A percentile compares a stretch with the other conserved stretches of the same genome.
phyloP scores from a whole-genome alignment of 129 eudicot genomes.

The Artemisia argyi region DNA sequence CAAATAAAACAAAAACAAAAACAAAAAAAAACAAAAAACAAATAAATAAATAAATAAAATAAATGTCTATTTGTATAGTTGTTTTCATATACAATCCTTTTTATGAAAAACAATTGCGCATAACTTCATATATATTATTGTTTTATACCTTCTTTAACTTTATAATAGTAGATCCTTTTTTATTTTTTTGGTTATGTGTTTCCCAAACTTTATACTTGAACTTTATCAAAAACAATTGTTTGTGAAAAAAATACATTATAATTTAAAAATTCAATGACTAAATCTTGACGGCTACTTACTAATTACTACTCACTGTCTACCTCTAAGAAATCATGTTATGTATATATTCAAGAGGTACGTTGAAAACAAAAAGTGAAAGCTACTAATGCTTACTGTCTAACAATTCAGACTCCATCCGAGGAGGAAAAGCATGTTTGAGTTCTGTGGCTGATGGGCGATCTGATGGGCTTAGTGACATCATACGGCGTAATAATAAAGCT shows the following conservation, averaged over 20 bases:
- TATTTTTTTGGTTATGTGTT: no score
- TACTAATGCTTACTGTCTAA: constrained; percentile 66
- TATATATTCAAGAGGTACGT: neutral
- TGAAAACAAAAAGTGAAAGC: neutral
- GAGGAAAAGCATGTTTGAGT: constrained; percentile 90
- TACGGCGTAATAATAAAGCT: constrained; percentile 62
- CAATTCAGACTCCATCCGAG: constrained; percentile 86
- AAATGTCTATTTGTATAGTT: neutral
- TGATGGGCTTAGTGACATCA: constrained; percentile 90
- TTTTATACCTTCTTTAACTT: no score
- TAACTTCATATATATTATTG: neutral
- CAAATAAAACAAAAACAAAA: no score
- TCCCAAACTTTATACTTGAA: no score
- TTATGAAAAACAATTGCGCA: neutral
- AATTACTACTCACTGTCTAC: no score
- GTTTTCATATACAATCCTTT: neutral
- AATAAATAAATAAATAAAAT: no score
- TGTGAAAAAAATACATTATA: no score
- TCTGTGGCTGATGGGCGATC: constrained; percentile 94
- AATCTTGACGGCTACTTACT: no score
- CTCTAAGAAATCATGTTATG: neutral
- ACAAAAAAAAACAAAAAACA: no score
- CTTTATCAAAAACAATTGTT: neutral
- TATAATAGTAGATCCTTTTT: no score
- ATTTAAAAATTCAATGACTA: no score